Conservation (phyloP, 169 alveolate genomes). For the Cryptosporidium sp. region DNA sequence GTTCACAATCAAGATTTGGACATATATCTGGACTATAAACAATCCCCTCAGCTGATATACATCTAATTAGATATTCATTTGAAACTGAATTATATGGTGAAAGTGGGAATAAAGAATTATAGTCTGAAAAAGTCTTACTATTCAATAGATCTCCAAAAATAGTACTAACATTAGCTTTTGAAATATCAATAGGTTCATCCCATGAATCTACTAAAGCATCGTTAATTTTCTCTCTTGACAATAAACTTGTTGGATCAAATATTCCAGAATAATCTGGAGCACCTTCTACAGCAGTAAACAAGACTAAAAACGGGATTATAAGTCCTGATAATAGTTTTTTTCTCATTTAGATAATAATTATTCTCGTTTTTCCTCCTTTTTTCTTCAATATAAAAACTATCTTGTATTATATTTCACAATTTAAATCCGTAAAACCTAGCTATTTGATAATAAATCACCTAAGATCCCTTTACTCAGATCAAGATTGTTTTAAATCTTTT, state of each 20-base stretch:
- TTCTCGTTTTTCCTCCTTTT: not conserved
- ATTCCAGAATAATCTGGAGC: slow-evolving; percentile 7
- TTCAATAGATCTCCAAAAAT: slow-evolving; percentile 6
- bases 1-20: slow-evolving; percentile 30
- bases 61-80: slow-evolving; percentile 28
- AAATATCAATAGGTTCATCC: slow-evolving; percentile 29
- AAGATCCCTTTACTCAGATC: not conserved
- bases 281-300: not conserved
- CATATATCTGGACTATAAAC: slow-evolving; percentile 28
- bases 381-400: not conserved
- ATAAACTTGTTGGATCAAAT: slow-evolving; percentile 64
- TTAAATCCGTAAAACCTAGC: not conserved
- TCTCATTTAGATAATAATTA: not conserved
- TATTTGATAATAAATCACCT: not conserved
- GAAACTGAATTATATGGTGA: slow-evolving; percentile 37
- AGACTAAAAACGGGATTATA: not conserved
- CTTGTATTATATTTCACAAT: not conserved
- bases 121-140: not conserved
- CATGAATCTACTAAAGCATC: slow-evolving; percentile 33
- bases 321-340: not conserved
- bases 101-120: slow-evolving; percentile 36
- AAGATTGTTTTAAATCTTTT: not conserved
- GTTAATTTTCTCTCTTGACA: slow-evolving; percentile 15
- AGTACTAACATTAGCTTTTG: not conserved
- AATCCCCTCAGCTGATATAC: slow-evolving; percentile 29